phyloP scores from a whole-genome alignment of 2,329 filamentous ascomycete genomes.

The Parastagonospora nodorum region DNA sequence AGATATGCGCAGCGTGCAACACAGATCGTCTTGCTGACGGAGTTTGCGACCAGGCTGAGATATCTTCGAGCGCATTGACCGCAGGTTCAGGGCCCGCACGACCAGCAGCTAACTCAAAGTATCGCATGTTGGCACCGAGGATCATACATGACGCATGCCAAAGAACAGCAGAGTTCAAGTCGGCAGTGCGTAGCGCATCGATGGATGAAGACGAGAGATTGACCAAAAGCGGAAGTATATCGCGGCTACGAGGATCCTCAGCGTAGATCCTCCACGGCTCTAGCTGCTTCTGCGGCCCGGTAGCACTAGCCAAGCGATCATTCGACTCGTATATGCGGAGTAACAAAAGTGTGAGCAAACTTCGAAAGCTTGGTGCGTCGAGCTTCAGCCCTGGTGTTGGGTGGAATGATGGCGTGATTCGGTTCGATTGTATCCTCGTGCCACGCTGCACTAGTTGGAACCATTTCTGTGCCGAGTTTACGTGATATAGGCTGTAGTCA shows the following conservation, averaged over 20 bases:
- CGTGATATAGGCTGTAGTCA: slow-evolving; percentile 52
- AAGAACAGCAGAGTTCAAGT: slow-evolving; percentile 56
- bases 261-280: slow-evolving; percentile 52
- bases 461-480: slow-evolving; percentile 44
- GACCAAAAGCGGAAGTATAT: slow-evolving; percentile 43
- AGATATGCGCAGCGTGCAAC: slow-evolving; percentile 59
- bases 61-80: slow-evolving; percentile 56
- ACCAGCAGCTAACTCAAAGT: slow-evolving; percentile 59
- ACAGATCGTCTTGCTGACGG: slow-evolving; percentile 56
- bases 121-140: slow-evolving; percentile 57
- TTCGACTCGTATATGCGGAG: slow-evolving; percentile 43
- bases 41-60: slow-evolving; percentile 57
- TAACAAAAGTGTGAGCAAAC: slow-evolving; percentile 37
- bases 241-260: slow-evolving; percentile 53
- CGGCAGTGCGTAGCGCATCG: slow-evolving; percentile 49
- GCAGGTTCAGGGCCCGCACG: slow-evolving; percentile 55
- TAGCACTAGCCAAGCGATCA: slow-evolving; percentile 36
- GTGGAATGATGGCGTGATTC: slow-evolving; percentile 41
- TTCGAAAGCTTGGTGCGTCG: slow-evolving; percentile 36
- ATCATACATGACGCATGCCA: slow-evolving; percentile 61
- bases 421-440: slow-evolving; percentile 33
- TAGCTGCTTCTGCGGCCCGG: slow-evolving; percentile 32
- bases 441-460: slow-evolving; percentile 38
- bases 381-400: slow-evolving; percentile 40
- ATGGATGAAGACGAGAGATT: slow-evolving; percentile 49